phyloP scores from a whole-genome alignment of 164 flowering plant genomes.

The Hamamelis virginiana region DNA sequence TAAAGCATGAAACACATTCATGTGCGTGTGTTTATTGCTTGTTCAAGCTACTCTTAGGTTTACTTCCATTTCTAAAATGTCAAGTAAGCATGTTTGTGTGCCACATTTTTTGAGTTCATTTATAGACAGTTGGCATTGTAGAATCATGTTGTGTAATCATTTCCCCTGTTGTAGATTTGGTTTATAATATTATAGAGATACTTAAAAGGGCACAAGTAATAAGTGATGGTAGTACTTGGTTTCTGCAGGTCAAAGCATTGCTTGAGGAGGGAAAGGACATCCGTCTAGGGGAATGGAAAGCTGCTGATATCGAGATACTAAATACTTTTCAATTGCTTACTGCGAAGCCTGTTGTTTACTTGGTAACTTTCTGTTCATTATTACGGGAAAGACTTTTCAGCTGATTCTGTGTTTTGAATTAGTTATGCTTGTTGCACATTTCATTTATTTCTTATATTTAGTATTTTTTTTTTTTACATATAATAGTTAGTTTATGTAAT shows the following conservation, averaged over 20 bases:
- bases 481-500: background rate
- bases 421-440: background rate
- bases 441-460: background rate
- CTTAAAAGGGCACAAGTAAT: background rate
- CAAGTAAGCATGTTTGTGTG: too few relatives aligned
- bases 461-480: background rate
- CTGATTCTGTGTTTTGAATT: background rate
- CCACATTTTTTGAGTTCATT: too few relatives aligned
- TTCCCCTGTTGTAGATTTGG: too few relatives aligned
- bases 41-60: too few relatives aligned
- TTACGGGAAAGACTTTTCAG: background rate
- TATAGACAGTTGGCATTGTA: too few relatives aligned
- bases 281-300: constrained; percentile 95
- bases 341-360: constrained; percentile 97
- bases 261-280: constrained; percentile 87
- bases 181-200: too few relatives aligned
- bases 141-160: too few relatives aligned
- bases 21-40: too few relatives aligned
- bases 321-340: constrained; percentile 94
- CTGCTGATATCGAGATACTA: constrained; percentile 87
- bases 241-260: constrained; percentile 66
- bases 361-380: constrained; percentile 51
- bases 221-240: background rate
- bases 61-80: too few relatives aligned
- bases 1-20: too few relatives aligned